Conservation (phyloP, 306 rosid species). For the Datisca glomerata region DNA sequence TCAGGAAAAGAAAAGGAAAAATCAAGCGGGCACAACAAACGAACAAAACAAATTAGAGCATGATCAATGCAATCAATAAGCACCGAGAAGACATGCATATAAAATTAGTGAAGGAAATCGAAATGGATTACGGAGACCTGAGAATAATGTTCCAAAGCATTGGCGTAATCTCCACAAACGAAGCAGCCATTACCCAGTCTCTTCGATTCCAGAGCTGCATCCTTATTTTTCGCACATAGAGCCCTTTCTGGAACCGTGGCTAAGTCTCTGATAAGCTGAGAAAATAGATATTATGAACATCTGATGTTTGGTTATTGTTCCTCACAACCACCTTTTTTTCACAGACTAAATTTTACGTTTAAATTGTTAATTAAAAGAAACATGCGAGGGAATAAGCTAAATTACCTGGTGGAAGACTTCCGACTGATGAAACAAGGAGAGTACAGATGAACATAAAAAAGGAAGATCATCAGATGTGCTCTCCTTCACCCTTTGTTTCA, state of each 20-base stretch:
- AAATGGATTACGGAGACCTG: conserved; percentile 27
- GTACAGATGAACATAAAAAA: conserved; percentile 41
- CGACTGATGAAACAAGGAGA: conserved; percentile 36
- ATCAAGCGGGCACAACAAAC: no score
- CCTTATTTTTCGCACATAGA: conserved; percentile 63
- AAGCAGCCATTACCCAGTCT: conserved; percentile 56
- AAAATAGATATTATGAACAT: conserved; percentile 1
- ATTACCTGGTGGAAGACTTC: conserved; percentile 56
- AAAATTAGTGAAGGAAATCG: neutral
- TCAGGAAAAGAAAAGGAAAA: no score
- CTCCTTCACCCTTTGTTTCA: conserved; percentile 31
- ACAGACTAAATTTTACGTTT: neutral
- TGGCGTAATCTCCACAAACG: conserved; percentile 28
- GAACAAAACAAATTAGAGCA: no score
- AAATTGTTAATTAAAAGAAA: neutral
- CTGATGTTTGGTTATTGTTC: neutral
- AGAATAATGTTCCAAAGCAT: conserved; percentile 51
- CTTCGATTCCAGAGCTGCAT: conserved; percentile 50
- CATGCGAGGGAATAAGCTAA: neutral
- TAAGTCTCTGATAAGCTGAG: conserved; percentile 44
- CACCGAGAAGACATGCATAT: neutral
- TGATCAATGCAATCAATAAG: no score
- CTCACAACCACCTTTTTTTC: neutral
- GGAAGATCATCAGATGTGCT: conserved; percentile 35
- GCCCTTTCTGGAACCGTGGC: conserved; percentile 30